Conservation (phyloP, 768 basidiomycete species). For the Russula earlei region DNA sequence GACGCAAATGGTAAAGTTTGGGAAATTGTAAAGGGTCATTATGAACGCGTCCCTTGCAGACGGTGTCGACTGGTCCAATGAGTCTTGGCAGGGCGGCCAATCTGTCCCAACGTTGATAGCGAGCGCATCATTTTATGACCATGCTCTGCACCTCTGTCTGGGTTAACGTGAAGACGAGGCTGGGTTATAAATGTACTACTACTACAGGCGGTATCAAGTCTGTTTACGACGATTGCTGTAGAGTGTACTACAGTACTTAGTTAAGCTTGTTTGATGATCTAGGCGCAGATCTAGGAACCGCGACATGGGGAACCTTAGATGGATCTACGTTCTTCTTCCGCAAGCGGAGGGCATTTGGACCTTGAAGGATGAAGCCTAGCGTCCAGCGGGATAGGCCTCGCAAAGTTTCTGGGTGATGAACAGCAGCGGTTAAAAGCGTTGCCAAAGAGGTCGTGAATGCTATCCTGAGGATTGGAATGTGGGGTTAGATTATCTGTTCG, state of each 20-base stretch:
- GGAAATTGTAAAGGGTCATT: too few species aligned
- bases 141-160: too few species aligned
- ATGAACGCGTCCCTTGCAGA: too few species aligned
- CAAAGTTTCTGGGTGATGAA: constrained; percentile 51
- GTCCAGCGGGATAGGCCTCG: constrained; percentile 72
- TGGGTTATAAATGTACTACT: too few species aligned
- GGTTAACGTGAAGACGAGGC: too few species aligned
- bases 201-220: too few species aligned
- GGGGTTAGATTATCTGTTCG: background rate
- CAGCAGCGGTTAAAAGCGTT: constrained; percentile 51
- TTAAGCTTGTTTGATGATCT: background rate
- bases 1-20: too few species aligned
- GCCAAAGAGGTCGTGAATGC: constrained; percentile 57
- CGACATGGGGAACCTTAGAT: constrained; percentile 18
- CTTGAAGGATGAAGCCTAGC: constrained; percentile 54
- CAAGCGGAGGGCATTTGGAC: constrained; percentile 47
- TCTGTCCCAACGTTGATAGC: too few species aligned
- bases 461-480: constrained; percentile 30
- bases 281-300: constrained; percentile 1
- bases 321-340: background rate
- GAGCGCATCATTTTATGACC: too few species aligned
- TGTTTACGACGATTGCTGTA: too few species aligned
- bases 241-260: background rate
- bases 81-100: too few species aligned
- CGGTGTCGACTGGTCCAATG: too few species aligned